Base-by-base conservation (phyloP, 495 filamentous ascomycete species). In the Xylaria venustula region DNA sequence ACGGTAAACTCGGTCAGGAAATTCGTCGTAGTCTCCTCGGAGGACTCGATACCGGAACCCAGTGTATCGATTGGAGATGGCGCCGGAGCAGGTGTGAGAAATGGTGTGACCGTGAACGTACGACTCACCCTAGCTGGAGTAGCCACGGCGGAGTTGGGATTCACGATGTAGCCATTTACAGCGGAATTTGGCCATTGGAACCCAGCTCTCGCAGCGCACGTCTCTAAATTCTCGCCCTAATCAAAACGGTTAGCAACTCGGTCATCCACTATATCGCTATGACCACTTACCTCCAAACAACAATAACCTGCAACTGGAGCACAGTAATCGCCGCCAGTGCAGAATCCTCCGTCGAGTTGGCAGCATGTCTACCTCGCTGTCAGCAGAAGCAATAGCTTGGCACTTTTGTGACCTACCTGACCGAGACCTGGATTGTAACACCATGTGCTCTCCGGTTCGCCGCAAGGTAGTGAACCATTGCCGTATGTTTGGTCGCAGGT, bases 231-330 rank as follows among this genome's bases (percentile, higher is more conserved):
- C 55, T 77, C 73, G 55, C 64, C 66, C 75, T 79, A 28, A 20
- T 22, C 14, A 48, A 30, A 9, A 7, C 53, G n/a, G 34, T 66
- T 30, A 26, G 66, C 64, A 60, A 68, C 51, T 53, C 11, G 42
- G 11, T 28, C 20, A 6, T 36, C 14, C 7, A 2, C 17, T 9
- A n/a, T 1, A 20, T 54, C 32, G 30, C 4, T 0, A 49, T 45
- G 4, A 40, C 9, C n/a, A 46, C 71, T 23, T 68, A 78, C 75
- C 25, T 76, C 70, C 4, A 68, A 50, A 53, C 77, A 80, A 37
- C 77, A 79, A 46, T 69, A 77, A 3, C 76, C 76, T 7, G 72
- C 74, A 1, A 75, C 70, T 1, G 77, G 75, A 15, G 77, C 76
- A 52, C 76, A 79, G 36, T 67, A 74, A 30, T 69, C 69, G 2